Evolutionary conservation across 2,329 filamentous ascomycete species (phyloP), one percentile per base, ranked within the genome.

Genomic region (Dactylonectria estremocensis): DNA sequence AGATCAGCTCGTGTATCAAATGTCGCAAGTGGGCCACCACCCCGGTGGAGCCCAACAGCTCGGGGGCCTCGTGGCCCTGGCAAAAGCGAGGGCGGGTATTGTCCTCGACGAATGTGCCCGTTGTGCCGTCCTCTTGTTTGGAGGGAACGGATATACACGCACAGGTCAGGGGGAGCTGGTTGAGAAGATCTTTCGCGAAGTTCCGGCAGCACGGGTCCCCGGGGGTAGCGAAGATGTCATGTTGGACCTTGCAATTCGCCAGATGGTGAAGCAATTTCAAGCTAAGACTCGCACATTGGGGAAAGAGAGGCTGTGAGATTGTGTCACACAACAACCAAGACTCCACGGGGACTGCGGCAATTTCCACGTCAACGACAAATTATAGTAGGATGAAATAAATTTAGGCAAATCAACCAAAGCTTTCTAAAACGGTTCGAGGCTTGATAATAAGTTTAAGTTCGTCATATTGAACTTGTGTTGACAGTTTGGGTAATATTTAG

Each of bases 71-170:
- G 93, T 91, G 5, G 92, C 91, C 2, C 82, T 93, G 77, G 87
- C 88, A 8, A 95, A 95, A 81, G 92, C 92, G 1, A 90, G 93
- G 74, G 87, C 89, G 0, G 92, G 90, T 1, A 91, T 92, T 70
- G 91, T 94, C 14, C 73, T 94, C 50, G 91, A 92, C 70, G 90
- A 92, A 77, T 93, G 91, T 76, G 91, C 92, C 5, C 87, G 91
- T 72, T 89, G 87, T 59, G 91, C 92, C 1, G 87, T 93, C 50
- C 78, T 94, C 63, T 79, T 95, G 33, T 94, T 94, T 78, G 92
- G 92, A 3, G 92, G 92, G 1, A 93, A 91, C 76, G 92, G 92
- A 0, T 93, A 89, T 72, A 93, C 92, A 1, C 87, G 86, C 68
- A 87, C 86, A 14, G 92, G 93, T 0, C 90, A 92, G 78, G 92